Evolutionary conservation across 148 eudicot species (phyloP).

Genomic region (Cornus suecica): DNA sequence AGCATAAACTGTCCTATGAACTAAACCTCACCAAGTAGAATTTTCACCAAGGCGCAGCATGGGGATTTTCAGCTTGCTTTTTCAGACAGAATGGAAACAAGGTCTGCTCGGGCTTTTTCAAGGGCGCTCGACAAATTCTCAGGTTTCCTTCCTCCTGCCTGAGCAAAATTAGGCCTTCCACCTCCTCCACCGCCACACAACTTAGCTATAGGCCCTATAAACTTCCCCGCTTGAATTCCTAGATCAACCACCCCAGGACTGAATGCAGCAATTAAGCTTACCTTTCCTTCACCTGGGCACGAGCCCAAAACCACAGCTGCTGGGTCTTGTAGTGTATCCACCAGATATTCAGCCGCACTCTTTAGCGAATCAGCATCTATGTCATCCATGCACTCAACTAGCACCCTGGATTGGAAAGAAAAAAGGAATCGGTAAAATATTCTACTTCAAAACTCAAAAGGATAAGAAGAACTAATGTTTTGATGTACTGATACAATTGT

Average conservation of each 20-base stretch:
- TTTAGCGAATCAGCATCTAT: slow-evolving; percentile 83
- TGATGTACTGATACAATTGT: no score
- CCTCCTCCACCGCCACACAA: slow-evolving; percentile 96
- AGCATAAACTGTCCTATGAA: neutral
- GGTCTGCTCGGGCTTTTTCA: slow-evolving; percentile 68
- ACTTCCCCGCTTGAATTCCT: slow-evolving; percentile 88
- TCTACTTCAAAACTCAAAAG: no score
- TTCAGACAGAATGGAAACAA: slow-evolving; percentile 48
- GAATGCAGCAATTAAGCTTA: slow-evolving; percentile 82
- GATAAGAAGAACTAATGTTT: no score
- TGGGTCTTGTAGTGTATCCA: slow-evolving; percentile 63
- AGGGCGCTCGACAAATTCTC: slow-evolving; percentile 71
- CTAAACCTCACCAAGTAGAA: neutral
- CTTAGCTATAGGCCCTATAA: slow-evolving; percentile 85
- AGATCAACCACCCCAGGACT: slow-evolving; percentile 67
- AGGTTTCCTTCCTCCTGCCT: slow-evolving; percentile 93
- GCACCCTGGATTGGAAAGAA: slow-evolving; percentile 41
- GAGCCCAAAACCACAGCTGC: slow-evolving; percentile 91
- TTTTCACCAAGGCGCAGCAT: neutral
- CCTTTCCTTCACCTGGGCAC: slow-evolving; percentile 77
- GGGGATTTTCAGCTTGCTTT: slow-evolving; percentile 41
- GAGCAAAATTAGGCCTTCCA: slow-evolving; percentile 89
- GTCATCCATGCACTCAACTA: slow-evolving; percentile 90
- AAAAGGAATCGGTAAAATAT: neutral
- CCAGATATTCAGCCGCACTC: slow-evolving; percentile 83